A percentile compares a stretch with the other conserved stretches of the same genome.
Evolutionary conservation across 768 basidiomycete genomes (phyloP).

Genomic region (Lactarius sanguifluus): DNA sequence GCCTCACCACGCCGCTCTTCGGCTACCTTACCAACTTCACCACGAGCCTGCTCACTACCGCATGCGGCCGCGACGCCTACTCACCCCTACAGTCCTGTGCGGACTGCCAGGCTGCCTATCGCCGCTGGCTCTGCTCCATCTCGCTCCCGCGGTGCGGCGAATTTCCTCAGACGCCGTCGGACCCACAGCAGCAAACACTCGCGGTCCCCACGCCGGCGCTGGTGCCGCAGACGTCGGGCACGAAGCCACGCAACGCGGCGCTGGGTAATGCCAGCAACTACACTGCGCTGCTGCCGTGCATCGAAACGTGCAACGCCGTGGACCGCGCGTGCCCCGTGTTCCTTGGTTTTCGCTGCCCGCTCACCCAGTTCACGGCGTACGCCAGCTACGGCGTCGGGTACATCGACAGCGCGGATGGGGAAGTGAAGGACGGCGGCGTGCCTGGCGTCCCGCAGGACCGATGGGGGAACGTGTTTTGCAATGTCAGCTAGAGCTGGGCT

Average conservation of each 20-base stretch:
- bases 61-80: conserved; percentile 80
- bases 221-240: conserved; percentile 41
- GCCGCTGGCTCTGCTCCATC: conserved; percentile 73
- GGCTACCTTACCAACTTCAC: conserved; percentile 73
- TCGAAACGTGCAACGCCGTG: conserved; percentile 71
- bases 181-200: conserved; percentile 34
- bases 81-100: conserved; percentile 75
- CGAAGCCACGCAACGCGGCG: conserved; percentile 46
- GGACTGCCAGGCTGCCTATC: conserved; percentile 72
- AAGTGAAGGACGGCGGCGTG: conserved; percentile 47
- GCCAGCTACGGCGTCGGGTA: conserved; percentile 76
- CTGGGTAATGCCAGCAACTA: conserved; percentile 52
- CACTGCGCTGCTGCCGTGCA: conserved; percentile 69
- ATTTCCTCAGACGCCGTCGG: conserved; percentile 39
- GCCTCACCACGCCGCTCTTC: conserved; percentile 52
- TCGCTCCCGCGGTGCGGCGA: conserved; percentile 78
- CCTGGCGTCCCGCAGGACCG: conserved; percentile 59
- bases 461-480: conserved; percentile 82
- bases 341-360: conserved; percentile 69
- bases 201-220: conserved; percentile 45
- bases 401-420: conserved; percentile 54
- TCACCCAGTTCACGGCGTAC: conserved; percentile 56
- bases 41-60: conserved; percentile 62
- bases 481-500: conserved; percentile 33
- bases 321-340: conserved; percentile 78